Evolutionary conservation across 2,329 filamentous ascomycete species (phyloP).

Genomic region (Diplodia seriata): DNA sequence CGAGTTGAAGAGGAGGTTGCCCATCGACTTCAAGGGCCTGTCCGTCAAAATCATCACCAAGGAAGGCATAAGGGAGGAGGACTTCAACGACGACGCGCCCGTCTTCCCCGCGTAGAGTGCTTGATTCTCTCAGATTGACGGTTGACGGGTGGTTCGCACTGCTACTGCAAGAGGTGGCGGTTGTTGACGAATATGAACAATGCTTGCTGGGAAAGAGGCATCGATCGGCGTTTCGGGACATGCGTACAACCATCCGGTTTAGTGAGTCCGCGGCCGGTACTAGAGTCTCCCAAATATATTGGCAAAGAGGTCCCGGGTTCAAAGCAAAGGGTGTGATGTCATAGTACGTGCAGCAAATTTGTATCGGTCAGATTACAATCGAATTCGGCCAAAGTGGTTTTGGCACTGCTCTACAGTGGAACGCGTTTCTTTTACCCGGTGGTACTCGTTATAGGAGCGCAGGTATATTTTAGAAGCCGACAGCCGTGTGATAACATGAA

Average conservation of each 20-base stretch:
- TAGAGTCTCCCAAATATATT: slow-evolving; percentile 18
- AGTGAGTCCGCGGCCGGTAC: slow-evolving; percentile 6
- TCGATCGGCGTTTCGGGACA: slow-evolving; percentile 23
- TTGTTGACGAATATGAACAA: slow-evolving; percentile 2
- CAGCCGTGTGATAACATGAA: no score
- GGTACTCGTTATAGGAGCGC: no score
- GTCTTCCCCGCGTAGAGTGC: slow-evolving; percentile 54
- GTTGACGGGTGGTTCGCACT: neutral
- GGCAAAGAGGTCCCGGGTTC: neutral
- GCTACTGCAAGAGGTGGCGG: neutral
- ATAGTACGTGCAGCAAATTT: neutral
- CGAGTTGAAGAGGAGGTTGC: slow-evolving; percentile 94
- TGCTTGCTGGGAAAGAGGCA: slow-evolving; percentile 15
- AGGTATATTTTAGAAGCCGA: no score
- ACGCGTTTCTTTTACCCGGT: no score
- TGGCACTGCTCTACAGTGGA: no score
- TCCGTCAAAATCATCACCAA: slow-evolving; percentile 93
- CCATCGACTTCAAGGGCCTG: slow-evolving; percentile 98
- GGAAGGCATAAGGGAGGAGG: slow-evolving; percentile 85
- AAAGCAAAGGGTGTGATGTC: neutral
- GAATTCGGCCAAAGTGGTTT: neutral
- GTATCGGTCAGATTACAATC: neutral
- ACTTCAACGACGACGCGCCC: slow-evolving; percentile 82
- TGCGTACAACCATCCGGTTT: slow-evolving; percentile 13
- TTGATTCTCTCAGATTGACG: neutral